phyloP scores from a whole-genome alignment of 176 grass and related monocot genomes.

The Chrysopogon serrulatus region DNA sequence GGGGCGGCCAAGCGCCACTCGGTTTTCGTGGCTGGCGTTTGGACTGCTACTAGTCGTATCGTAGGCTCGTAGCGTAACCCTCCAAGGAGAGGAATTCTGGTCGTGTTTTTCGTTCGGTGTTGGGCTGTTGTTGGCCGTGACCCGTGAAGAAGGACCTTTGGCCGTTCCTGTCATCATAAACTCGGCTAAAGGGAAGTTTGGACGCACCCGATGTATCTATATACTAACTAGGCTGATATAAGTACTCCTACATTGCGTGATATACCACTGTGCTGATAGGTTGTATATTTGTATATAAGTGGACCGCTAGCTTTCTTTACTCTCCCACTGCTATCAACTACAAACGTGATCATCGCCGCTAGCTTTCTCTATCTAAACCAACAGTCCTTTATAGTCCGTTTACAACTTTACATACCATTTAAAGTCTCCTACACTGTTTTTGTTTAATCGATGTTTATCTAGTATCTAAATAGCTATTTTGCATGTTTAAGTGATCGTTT shows the following conservation, averaged over 20 bases:
- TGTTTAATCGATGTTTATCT: too few species aligned
- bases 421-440: too few species aligned
- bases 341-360: too few species aligned
- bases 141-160: not conserved
- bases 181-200: not conserved
- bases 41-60: not conserved
- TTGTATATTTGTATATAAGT: not conserved
- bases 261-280: not conserved
- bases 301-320: not conserved
- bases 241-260: not conserved
- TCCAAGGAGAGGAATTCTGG: not conserved
- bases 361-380: too few species aligned
- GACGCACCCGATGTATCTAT: too few species aligned
- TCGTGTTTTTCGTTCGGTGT: not conserved
- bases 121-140: not conserved
- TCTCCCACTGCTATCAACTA: too few species aligned
- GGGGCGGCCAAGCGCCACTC: not conserved
- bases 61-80: too few species aligned
- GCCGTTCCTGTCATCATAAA: not conserved
- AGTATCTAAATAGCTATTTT: too few species aligned
- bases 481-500: too few species aligned
- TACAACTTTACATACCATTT: too few species aligned
- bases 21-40: not conserved
- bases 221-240: too few species aligned
- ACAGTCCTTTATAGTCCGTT: too few species aligned